Evolutionary conservation across 345 rosid genomes (phyloP).

Genomic region (Kandelia obovata): DNA sequence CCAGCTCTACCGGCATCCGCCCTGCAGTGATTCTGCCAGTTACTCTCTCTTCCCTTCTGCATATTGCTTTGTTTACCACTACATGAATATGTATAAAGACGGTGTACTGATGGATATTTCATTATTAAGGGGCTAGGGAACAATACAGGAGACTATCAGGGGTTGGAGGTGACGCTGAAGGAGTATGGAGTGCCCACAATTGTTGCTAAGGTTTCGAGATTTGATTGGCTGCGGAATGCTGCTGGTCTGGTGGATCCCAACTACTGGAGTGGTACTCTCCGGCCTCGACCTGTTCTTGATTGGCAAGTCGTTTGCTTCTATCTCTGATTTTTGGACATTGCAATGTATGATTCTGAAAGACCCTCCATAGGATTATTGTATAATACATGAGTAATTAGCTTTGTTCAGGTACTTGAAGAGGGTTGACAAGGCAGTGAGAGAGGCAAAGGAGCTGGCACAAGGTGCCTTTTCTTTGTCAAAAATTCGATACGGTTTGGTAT

Average conservation of each 20-base stretch:
- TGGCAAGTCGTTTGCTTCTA: slow-evolving; percentile 37
- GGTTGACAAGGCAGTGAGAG: slow-evolving; percentile 63
- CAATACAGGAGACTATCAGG: slow-evolving; percentile 73
- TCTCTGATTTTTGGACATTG: background rate
- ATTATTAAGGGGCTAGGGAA: slow-evolving; percentile 80
- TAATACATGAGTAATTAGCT: slow-evolving; percentile 2
- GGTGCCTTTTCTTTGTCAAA: slow-evolving; percentile 31
- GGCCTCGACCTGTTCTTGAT: slow-evolving; percentile 91
- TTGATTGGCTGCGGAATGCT: slow-evolving; percentile 91
- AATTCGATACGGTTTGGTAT: background rate
- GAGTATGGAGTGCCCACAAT: slow-evolving; percentile 64
- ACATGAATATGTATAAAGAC: background rate
- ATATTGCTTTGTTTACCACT: background rate
- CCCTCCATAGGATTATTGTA: slow-evolving; percentile 3
- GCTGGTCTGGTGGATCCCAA: slow-evolving; percentile 78
- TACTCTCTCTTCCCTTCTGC: background rate
- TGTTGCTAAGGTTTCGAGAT: slow-evolving; percentile 70
- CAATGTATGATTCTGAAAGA: background rate
- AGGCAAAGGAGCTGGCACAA: slow-evolving; percentile 63
- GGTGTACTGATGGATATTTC: background rate
- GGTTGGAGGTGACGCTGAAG: slow-evolving; percentile 50
- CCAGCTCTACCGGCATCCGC: slow-evolving; percentile 31
- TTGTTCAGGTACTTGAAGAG: slow-evolving; percentile 64
- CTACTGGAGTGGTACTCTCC: slow-evolving; percentile 90
- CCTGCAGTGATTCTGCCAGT: slow-evolving; percentile 94